These are phyloP conservation scores for Colletotrichum shisoi DNA, from an alignment of 2,329 filamentous ascomycete genomes.

Conservation along the genomic window DNA sequence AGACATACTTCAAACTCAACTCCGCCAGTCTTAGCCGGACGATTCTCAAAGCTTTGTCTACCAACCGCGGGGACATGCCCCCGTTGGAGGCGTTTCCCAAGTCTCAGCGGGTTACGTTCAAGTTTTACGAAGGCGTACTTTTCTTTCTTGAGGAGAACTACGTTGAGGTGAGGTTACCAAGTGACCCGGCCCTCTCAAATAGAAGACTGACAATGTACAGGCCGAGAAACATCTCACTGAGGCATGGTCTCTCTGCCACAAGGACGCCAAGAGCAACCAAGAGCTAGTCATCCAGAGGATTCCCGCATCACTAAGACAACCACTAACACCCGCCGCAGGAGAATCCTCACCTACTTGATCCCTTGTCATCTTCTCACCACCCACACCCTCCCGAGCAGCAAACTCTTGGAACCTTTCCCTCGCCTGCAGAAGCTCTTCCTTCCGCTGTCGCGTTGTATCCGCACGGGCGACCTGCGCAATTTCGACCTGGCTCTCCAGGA, in stretches of 20 bases:
- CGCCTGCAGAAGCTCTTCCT: slow-evolving; percentile 79
- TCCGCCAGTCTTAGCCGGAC: slow-evolving; percentile 89
- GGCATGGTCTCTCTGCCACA: slow-evolving; percentile 84
- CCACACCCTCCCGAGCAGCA: slow-evolving; percentile 78
- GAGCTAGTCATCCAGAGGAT: slow-evolving; percentile 65
- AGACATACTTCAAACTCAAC: slow-evolving; percentile 97
- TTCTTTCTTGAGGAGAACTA: slow-evolving; percentile 96
- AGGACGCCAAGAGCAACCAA: slow-evolving; percentile 74
- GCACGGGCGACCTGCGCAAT: slow-evolving; percentile 78
- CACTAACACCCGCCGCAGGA: slow-evolving; percentile 55
- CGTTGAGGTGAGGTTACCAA: slow-evolving; percentile 63
- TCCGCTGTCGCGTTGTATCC: slow-evolving; percentile 80
- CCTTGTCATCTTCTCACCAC: slow-evolving; percentile 90
- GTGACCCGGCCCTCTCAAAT: too few relatives aligned
- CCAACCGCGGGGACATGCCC: slow-evolving; percentile 81
- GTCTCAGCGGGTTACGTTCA: slow-evolving; percentile 92
- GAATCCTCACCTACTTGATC: slow-evolving; percentile 93
- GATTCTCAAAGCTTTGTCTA: slow-evolving; percentile 82
- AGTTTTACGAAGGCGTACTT: slow-evolving; percentile 95
- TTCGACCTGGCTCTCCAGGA: slow-evolving; percentile 84
- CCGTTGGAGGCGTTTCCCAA: slow-evolving; percentile 80
- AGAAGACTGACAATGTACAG: slow-evolving; percentile 50
- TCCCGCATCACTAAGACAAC: neutral
- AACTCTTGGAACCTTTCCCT: slow-evolving; percentile 78
- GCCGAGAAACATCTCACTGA: slow-evolving; percentile 81